Evolutionary conservation across 208 protist genomes (phyloP).

Genomic region (Porcisia deanei): DNA sequence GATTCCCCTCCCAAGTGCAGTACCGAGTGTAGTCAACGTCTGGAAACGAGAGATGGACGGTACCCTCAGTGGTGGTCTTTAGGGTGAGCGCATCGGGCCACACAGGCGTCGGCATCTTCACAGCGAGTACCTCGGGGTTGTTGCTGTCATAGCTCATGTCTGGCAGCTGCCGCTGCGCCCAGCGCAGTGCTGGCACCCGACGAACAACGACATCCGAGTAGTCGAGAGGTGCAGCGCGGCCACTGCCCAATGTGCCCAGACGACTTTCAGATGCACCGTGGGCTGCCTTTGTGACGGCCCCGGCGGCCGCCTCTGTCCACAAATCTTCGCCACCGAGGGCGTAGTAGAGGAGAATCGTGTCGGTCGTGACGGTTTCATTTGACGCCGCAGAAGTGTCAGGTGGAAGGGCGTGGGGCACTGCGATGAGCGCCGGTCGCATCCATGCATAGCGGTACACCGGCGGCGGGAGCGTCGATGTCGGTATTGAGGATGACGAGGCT

Average conservation of each 20-base stretch:
- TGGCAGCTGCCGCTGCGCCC: slow-evolving; percentile 17
- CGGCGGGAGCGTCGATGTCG: slow-evolving; percentile 5
- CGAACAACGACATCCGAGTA: slow-evolving; percentile 2
- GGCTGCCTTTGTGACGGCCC: not conserved
- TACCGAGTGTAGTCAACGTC: slow-evolving; percentile 27
- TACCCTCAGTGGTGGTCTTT: slow-evolving; percentile 23
- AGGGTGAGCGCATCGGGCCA: slow-evolving; percentile 24
- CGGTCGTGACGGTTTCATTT: not conserved
- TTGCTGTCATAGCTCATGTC: slow-evolving; percentile 18
- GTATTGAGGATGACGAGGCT: not conserved
- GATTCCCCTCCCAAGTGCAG: slow-evolving; percentile 7
- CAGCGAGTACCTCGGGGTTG: slow-evolving; percentile 24
- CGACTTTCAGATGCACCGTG: not conserved
- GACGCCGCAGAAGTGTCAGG: not conserved
- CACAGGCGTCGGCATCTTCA: slow-evolving; percentile 32
- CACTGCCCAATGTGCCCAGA: not conserved
- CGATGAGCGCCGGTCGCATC: slow-evolving; percentile 24
- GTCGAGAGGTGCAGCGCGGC: not conserved
- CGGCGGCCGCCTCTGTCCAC: slow-evolving; percentile 1
- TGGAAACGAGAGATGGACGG: slow-evolving; percentile 23
- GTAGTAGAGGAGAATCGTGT: slow-evolving; percentile 26
- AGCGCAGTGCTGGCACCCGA: slow-evolving; percentile 17
- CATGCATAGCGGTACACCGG: slow-evolving; percentile 26
- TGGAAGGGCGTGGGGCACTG: slow-evolving; percentile 10
- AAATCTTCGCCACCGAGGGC: slow-evolving; percentile 29